Conservation (phyloP, 78 protist genomes). For the Dictyostelium capitatum region DNA sequence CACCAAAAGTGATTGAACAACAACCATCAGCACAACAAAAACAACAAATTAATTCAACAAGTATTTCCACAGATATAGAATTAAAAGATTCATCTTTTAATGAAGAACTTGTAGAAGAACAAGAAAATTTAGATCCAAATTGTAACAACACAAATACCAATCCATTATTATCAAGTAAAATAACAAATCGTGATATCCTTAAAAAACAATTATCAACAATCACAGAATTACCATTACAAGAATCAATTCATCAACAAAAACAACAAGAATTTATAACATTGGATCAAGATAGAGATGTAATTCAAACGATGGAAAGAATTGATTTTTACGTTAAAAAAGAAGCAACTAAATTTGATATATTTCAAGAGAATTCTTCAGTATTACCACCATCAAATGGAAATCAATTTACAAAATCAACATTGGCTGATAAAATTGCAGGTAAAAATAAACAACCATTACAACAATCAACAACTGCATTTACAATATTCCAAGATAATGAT, state of each 20-base stretch:
- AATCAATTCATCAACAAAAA: not conserved
- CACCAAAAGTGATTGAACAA: not conserved
- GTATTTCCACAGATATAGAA: not conserved
- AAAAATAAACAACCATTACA: slow-evolving; percentile 11
- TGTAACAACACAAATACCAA: not conserved
- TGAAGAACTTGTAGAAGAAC: slow-evolving; percentile 5
- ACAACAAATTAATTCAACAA: not conserved
- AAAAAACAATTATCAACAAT: not conserved
- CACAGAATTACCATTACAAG: not conserved
- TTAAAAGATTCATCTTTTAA: not conserved
- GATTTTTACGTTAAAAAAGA: not conserved
- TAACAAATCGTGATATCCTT: slow-evolving; percentile 26
- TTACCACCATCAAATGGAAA: not conserved
- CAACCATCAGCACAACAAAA: not conserved
- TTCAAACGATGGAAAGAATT: slow-evolving; percentile 36
- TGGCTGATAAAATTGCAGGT: slow-evolving; percentile 15
- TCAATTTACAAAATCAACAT: not conserved
- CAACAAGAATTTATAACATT: not conserved
- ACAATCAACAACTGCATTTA: not conserved
- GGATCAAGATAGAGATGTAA: slow-evolving; percentile 27
- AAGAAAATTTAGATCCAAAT: slow-evolving; percentile 23
- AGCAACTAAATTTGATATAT: slow-evolving; percentile 18
- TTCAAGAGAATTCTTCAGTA: not conserved
- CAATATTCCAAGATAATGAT: slow-evolving; percentile 3
- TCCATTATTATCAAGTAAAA: not conserved